Conservation (phyloP, 2,329 filamentous ascomycete species). For the Akanthomyces uredinophilus region DNA sequence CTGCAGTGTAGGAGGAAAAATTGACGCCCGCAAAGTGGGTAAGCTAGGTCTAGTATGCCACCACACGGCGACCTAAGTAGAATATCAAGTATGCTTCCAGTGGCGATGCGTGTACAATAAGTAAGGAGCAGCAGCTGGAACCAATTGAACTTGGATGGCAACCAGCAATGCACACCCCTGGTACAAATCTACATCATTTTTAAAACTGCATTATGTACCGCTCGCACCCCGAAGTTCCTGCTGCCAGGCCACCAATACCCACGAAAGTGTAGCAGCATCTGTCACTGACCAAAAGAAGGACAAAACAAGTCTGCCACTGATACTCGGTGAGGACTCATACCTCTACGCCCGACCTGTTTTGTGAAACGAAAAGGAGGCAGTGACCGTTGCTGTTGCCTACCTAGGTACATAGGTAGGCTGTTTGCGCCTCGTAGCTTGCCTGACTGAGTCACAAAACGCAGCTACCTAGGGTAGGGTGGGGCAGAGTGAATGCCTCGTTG, state of each 20-base stretch:
- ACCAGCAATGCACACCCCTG: neutral
- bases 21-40: neutral
- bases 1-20: constrained; percentile 3
- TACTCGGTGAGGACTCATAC: constrained; percentile 7
- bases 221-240: neutral
- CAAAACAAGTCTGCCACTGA: neutral
- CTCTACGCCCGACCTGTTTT: neutral
- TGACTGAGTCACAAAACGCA: constrained; percentile 7
- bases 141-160: too few relatives aligned
- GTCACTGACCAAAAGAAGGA: too few relatives aligned
- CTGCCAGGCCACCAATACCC: neutral
- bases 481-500: constrained; percentile 1
- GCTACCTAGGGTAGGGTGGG: constrained; percentile 2
- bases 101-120: too few relatives aligned
- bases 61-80: neutral
- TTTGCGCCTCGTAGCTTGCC: neutral
- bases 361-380: neutral
- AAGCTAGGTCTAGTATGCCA: neutral
- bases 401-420: neutral
- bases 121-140: too few relatives aligned
- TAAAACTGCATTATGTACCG: neutral
- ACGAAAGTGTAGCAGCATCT: too few relatives aligned
- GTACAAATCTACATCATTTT: neutral
- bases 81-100: too few relatives aligned
- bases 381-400: too few relatives aligned